Conservation (phyloP, 495 filamentous ascomycete genomes). For the Geoglossum glabrum region DNA sequence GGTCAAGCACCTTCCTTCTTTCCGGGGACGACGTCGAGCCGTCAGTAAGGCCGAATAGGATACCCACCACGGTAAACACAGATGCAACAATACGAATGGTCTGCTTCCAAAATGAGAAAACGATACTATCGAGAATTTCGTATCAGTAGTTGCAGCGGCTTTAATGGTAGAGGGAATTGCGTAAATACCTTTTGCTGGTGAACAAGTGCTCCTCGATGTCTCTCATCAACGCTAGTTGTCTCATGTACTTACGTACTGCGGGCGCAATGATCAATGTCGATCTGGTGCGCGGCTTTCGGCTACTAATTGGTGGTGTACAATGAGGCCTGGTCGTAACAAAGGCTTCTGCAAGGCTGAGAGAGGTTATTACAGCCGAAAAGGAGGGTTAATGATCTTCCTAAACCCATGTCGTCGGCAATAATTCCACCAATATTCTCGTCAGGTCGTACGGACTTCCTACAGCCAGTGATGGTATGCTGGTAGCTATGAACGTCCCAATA, state of each 20-base stretch:
- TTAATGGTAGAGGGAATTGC: not conserved
- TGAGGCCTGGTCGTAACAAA: not conserved
- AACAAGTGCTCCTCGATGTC: not conserved
- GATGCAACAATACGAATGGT: not conserved
- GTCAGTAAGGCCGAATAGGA: not conserved
- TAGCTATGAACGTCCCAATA: not conserved
- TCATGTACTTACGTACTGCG: not conserved
- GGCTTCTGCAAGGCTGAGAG: not conserved
- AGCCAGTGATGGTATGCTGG: not conserved
- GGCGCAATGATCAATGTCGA: not conserved
- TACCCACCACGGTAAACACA: not conserved
- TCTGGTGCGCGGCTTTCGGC: not conserved
- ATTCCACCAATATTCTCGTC: not conserved
- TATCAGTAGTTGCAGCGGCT: not conserved
- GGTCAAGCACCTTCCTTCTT: not conserved
- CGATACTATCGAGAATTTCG: not conserved
- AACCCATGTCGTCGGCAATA: constrained; percentile 4
- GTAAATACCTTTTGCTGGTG: not conserved
- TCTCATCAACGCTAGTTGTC: not conserved
- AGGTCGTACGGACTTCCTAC: not conserved
- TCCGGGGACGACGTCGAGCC: not conserved
- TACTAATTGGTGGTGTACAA: not conserved
- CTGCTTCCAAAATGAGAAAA: constrained; percentile 5
- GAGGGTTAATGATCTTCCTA: not conserved
- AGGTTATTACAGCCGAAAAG: not conserved